These are phyloP conservation scores for Eucalyptus fibrosa DNA, from an alignment of 345 rosid species.

Conservation along the genomic window DNA sequence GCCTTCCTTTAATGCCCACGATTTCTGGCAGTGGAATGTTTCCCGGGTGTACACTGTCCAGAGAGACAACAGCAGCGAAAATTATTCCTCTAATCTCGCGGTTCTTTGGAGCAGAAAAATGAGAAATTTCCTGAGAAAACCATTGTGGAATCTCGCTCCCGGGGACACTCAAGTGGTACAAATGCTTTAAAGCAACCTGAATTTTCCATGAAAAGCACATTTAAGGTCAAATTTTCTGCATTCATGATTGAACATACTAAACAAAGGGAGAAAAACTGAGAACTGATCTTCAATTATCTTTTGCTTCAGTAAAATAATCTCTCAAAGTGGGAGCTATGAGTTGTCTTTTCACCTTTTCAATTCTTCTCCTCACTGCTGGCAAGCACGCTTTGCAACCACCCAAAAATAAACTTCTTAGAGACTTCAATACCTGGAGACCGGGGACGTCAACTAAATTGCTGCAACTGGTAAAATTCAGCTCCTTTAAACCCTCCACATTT, in stretches of 20 bases:
- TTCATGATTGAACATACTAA: background rate
- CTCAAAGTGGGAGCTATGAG: background rate
- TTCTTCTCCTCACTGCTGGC: constrained; percentile 11
- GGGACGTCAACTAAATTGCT: constrained; percentile 24
- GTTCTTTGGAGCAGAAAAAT: constrained; percentile 22
- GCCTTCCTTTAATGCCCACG: constrained; percentile 21
- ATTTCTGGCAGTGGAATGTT: constrained; percentile 8
- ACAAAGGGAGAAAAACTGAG: background rate
- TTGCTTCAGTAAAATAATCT: background rate
- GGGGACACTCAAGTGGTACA: constrained; percentile 36
- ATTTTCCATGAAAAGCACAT: background rate
- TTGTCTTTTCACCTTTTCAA: constrained; percentile 19
- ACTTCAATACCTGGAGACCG: constrained; percentile 26
- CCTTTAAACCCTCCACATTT: constrained; percentile 6
- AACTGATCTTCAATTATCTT: background rate
- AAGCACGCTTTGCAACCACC: constrained; percentile 21
- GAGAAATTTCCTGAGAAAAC: constrained; percentile 20
- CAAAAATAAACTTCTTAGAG: constrained; percentile 24
- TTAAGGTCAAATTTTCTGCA: background rate
- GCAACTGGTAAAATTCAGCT: constrained; percentile 27
- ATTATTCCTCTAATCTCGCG: constrained; percentile 24
- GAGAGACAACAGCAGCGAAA: constrained; percentile 33
- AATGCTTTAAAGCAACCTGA: constrained; percentile 29
- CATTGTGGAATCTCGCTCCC: constrained; percentile 50
- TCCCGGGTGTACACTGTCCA: constrained; percentile 14